phyloP scores from a whole-genome alignment of 2,329 filamentous ascomycete species.

The Keithomyces neogunnii region DNA sequence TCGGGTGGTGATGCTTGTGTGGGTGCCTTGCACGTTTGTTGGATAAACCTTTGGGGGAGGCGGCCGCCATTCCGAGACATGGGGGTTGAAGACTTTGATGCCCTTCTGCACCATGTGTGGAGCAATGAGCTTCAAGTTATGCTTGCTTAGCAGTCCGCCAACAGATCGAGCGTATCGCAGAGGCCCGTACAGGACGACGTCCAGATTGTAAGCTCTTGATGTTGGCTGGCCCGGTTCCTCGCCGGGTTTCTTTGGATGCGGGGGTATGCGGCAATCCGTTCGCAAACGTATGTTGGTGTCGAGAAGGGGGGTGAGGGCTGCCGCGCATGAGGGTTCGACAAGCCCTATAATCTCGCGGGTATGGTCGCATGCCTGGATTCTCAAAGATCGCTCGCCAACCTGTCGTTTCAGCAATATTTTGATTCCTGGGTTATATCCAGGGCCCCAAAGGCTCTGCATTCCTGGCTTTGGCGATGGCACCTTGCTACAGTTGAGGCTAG shows the following conservation, averaged over 20 bases:
- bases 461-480: slow-evolving; percentile 63
- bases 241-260: slow-evolving; percentile 51
- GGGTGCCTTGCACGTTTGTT: slow-evolving; percentile 18
- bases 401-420: slow-evolving; percentile 61
- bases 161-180: slow-evolving; percentile 56
- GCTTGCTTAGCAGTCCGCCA: slow-evolving; percentile 55
- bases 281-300: slow-evolving; percentile 60
- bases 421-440: slow-evolving; percentile 61
- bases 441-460: slow-evolving; percentile 47
- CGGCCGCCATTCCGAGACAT: slow-evolving; percentile 44
- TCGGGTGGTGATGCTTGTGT: slow-evolving; percentile 33
- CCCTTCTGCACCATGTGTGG: slow-evolving; percentile 60
- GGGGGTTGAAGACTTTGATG: slow-evolving; percentile 69
- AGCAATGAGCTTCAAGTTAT: slow-evolving; percentile 57
- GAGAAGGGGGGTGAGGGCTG: slow-evolving; percentile 62
- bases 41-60: slow-evolving; percentile 26
- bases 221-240: slow-evolving; percentile 56
- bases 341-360: slow-evolving; percentile 64
- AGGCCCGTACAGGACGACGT: slow-evolving; percentile 74
- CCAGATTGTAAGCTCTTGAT: slow-evolving; percentile 54
- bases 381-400: slow-evolving; percentile 43
- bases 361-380: slow-evolving; percentile 67
- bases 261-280: slow-evolving; percentile 62
- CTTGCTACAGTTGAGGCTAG: slow-evolving; percentile 55
- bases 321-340: slow-evolving; percentile 60